Evolutionary conservation across 441 rosid species (phyloP).

Genomic region (Hura crepitans): DNA sequence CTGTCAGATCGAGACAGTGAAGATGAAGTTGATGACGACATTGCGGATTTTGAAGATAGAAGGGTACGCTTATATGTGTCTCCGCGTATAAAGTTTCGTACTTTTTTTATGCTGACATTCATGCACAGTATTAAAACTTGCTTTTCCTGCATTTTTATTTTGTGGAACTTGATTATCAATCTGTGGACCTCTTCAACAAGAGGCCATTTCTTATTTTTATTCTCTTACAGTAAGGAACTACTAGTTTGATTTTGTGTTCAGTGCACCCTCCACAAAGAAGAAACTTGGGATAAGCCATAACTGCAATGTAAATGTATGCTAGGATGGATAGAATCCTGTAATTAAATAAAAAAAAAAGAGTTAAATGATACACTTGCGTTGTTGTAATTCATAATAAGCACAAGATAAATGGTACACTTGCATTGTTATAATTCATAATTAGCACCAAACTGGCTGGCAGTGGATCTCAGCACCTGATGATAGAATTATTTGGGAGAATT

Average conservation of each 20-base stretch:
- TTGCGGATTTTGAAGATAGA: constrained; percentile 92
- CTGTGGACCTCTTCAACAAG: background rate
- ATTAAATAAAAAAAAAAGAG: background rate
- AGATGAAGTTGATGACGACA: constrained; percentile 94
- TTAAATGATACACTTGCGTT: background rate
- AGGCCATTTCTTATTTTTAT: background rate
- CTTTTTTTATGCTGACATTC: background rate
- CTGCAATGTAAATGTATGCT: background rate
- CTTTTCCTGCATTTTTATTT: background rate
- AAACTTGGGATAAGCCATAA: background rate
- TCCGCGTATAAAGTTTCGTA: background rate
- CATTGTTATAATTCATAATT: constrained; percentile 1
- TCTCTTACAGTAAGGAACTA: background rate
- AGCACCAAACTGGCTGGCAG: background rate
- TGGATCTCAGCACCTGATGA: background rate
- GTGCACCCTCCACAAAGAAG: background rate
- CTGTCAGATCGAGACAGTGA: constrained; percentile 85
- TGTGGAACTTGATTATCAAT: constrained; percentile 4
- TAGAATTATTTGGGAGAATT: background rate
- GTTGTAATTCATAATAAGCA: background rate
- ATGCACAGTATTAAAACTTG: background rate
- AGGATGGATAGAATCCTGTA: background rate
- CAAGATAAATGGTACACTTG: background rate
- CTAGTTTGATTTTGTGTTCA: background rate
- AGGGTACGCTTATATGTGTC: constrained; percentile 44